phyloP scores from a whole-genome alignment of 768 basidiomycete species.

The Dioszegia aurantiaca region DNA sequence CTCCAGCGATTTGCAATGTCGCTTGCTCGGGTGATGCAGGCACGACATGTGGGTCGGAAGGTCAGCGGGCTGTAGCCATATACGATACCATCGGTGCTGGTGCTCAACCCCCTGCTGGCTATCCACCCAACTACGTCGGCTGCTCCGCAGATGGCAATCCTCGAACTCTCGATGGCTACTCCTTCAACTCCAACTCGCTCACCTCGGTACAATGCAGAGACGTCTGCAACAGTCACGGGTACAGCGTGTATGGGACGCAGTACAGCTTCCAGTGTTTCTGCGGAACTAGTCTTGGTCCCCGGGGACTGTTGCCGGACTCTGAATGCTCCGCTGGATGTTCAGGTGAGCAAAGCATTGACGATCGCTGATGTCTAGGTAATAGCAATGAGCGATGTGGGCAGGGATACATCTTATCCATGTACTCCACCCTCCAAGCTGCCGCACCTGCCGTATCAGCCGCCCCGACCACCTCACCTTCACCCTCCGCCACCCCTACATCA shows the following conservation, averaged over 20 bases:
- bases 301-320: slow-evolving; percentile 21
- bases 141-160: slow-evolving; percentile 20
- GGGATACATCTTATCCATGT: slow-evolving; percentile 8
- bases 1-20: slow-evolving; percentile 26
- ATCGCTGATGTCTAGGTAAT: slow-evolving; percentile 16
- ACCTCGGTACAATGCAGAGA: slow-evolving; percentile 28
- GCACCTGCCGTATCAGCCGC: background rate
- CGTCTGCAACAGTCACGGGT: slow-evolving; percentile 27
- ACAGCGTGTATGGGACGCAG: slow-evolving; percentile 26
- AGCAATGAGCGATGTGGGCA: slow-evolving; percentile 10
- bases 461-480: background rate
- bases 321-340: slow-evolving; percentile 30
- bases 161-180: slow-evolving; percentile 12
- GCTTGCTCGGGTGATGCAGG: slow-evolving; percentile 34
- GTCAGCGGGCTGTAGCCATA: background rate
- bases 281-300: slow-evolving; percentile 20
- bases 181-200: slow-evolving; percentile 25
- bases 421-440: background rate
- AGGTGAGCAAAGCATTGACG: slow-evolving; percentile 11
- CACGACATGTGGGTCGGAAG: slow-evolving; percentile 15
- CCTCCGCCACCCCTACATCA: background rate
- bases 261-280: slow-evolving; percentile 35
- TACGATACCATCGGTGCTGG: slow-evolving; percentile 20
- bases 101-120: slow-evolving; percentile 12
- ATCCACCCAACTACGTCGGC: slow-evolving; percentile 21